phyloP scores from a whole-genome alignment of 2,329 filamentous ascomycete species.

The Colletotrichum somersetense region DNA sequence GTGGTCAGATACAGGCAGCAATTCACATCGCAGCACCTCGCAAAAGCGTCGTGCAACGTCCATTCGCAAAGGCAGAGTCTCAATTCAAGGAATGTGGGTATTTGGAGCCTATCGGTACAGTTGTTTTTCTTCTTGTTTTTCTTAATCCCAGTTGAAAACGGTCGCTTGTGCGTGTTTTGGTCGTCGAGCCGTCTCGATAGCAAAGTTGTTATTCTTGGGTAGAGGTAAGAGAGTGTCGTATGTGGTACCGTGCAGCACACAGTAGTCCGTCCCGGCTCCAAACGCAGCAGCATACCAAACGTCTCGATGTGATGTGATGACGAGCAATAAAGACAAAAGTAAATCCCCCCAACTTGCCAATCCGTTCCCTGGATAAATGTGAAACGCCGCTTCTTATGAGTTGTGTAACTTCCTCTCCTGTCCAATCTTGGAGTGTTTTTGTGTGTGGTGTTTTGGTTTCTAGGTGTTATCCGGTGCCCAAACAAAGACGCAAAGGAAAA shows the following conservation, averaged over 20 bases:
- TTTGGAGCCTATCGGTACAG: constrained; percentile 6
- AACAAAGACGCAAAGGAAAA: constrained; percentile 8
- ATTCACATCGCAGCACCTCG: neutral
- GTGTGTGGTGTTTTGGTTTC: constrained; percentile 19
- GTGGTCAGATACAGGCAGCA: neutral
- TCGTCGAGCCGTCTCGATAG: neutral
- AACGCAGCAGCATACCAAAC: neutral
- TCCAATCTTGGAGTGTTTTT: constrained; percentile 30
- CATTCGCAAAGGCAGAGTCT: neutral
- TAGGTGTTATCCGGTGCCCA: constrained; percentile 2
- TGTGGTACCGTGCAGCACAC: neutral
- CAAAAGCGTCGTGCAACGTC: too few species aligned
- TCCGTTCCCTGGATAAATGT: constrained; percentile 1
- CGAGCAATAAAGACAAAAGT: neutral
- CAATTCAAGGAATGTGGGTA: constrained; percentile 21
- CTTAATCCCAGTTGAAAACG: neutral
- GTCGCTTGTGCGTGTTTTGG: neutral
- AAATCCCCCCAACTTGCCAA: constrained; percentile 13
- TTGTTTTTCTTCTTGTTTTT: too few species aligned
- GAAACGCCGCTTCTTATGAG: constrained; percentile 34
- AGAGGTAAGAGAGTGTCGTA: neutral
- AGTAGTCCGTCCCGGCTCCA: too few species aligned
- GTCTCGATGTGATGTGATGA: neutral
- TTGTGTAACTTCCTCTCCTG: constrained; percentile 38
- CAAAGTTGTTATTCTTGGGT: neutral